Conservation (phyloP, 2,329 filamentous ascomycete genomes). For the Verticillium zaregamsianum region DNA sequence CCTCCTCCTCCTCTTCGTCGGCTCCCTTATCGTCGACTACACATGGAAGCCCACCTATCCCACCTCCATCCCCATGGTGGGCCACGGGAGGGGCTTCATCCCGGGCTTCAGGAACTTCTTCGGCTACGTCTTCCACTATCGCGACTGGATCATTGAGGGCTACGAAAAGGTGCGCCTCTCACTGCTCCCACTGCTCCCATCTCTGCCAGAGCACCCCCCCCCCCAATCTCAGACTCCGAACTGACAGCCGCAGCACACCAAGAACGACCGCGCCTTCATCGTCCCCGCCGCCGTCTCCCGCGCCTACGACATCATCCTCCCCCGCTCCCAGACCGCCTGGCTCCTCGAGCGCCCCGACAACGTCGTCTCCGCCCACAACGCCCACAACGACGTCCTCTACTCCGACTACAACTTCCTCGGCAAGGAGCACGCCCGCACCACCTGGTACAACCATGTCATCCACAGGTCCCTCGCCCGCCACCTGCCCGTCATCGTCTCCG, state of each 20-base stretch:
- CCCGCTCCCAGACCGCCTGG: constrained; percentile 38
- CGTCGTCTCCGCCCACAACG: constrained; percentile 33
- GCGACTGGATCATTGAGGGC: constrained; percentile 36
- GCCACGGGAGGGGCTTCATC: constrained; percentile 30
- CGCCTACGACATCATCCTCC: constrained; percentile 39
- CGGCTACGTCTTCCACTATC: constrained; percentile 31
- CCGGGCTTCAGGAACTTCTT: constrained; percentile 34
- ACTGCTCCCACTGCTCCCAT: not conserved
- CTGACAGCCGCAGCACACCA: constrained; percentile 30
- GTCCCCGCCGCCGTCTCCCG: constrained; percentile 35
- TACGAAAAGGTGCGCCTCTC: constrained; percentile 31
- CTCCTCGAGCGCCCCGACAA: constrained; percentile 43
- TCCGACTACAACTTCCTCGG: constrained; percentile 39
- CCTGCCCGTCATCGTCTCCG: constrained; percentile 31
- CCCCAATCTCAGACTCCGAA: not conserved
- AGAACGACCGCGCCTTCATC: constrained; percentile 34
- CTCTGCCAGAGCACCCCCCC: not conserved
- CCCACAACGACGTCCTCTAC: constrained; percentile 34
- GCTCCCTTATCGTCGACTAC: constrained; percentile 35
- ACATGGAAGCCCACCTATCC: constrained; percentile 33
- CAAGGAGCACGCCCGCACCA: constrained; percentile 24
- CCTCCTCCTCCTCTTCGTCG: constrained; percentile 26
- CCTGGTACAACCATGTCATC: constrained; percentile 35
- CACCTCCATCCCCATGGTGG: constrained; percentile 33
- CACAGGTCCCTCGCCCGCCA: constrained; percentile 40